Base-by-base conservation (phyloP, 2,329 filamentous ascomycete species). In the Trichocomaceae sp. region DNA sequence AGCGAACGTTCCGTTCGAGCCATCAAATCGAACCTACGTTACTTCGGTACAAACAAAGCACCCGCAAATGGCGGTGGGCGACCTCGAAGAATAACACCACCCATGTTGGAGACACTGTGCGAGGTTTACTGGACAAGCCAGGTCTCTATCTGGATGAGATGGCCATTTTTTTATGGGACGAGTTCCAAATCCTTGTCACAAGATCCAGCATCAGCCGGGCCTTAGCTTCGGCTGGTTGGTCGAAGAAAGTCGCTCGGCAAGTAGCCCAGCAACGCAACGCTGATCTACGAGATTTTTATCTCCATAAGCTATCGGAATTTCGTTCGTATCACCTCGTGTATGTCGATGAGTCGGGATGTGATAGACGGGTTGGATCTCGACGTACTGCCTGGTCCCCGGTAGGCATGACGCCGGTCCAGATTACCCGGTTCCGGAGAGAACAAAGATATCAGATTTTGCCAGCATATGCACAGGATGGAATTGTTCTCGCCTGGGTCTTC, bases 311-410 rank as follows among this genome's bases (percentile, higher is more conserved):
- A 46, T 71, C 12, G 69, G 66, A 3, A 56, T 60, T 1, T 69
- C 69, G 52, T 55, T 57, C 10, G 70, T 55, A 63, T 72, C 26
- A 58, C 71, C 10, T 64, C 2, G 48, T 50, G 1, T 29, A 3
- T 72, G 62, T 58, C 23, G 23, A 26, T 26, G 23, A 26, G 23
- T 26, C 23, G 23, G 23, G 23, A 26, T 26, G 23, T 26, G 65
- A 74, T 55, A 72, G 68, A 56, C 60, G 62, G 23, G 60, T 65
- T 57, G 64, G 68, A 15, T 67, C 23, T 64, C 60, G 70, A 51
- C 60, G 65, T 15, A 71, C 59, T 8, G 66, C 66, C 4, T 75
- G 66, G 70, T 66, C 69, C 53, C 69, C 65, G 10, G 57, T 57
- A 13, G 64, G 69, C 10, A 59, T 64, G 39, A 60, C 64, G 4